A percentile compares a stretch with the other conserved stretches of the same genome.
These are phyloP conservation scores for Globisporangium barbulae DNA, from an alignment of 352 stramenopile species.

Conservation along the genomic window DNA sequence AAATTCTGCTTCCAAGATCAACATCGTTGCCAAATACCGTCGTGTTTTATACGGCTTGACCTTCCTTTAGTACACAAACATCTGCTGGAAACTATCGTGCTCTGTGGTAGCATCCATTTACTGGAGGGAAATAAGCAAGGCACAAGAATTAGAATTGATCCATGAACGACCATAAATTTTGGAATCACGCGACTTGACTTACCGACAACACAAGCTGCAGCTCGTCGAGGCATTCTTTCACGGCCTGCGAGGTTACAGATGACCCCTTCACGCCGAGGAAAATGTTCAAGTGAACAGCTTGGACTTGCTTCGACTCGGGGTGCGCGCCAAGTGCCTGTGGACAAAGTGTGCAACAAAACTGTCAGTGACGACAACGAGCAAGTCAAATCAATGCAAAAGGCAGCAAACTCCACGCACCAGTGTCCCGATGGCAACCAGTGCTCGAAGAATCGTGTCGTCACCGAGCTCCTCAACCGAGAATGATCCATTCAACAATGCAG, in stretches of 20 bases:
- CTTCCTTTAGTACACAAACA: background rate
- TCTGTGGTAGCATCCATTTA: background rate
- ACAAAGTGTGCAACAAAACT: background rate
- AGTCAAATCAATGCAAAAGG: background rate
- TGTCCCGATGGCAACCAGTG: slow-evolving; percentile 61
- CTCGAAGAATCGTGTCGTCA: slow-evolving; percentile 74
- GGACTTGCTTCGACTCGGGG: slow-evolving; percentile 41
- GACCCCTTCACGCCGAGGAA: slow-evolving; percentile 49
- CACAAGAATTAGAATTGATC: background rate
- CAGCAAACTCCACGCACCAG: slow-evolving; percentile 41
- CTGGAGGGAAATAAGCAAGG: background rate
- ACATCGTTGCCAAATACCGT: background rate
- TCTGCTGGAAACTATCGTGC: background rate
- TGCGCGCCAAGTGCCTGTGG: slow-evolving; percentile 36
- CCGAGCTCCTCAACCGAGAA: slow-evolving; percentile 57
- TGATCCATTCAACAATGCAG: slow-evolving; percentile 48
- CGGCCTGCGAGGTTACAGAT: slow-evolving; percentile 32
- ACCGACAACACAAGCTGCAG: slow-evolving; percentile 35
- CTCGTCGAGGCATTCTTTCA: slow-evolving; percentile 59
- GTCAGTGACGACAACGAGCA: background rate
- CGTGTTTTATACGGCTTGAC: background rate
- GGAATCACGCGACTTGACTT: background rate
- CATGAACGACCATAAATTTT: background rate
- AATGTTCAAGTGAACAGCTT: slow-evolving; percentile 44
- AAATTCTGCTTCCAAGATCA: slow-evolving; percentile 3